phyloP scores from a whole-genome alignment of 257 asterid genomes.

The Nicotiana obtusifolia region DNA sequence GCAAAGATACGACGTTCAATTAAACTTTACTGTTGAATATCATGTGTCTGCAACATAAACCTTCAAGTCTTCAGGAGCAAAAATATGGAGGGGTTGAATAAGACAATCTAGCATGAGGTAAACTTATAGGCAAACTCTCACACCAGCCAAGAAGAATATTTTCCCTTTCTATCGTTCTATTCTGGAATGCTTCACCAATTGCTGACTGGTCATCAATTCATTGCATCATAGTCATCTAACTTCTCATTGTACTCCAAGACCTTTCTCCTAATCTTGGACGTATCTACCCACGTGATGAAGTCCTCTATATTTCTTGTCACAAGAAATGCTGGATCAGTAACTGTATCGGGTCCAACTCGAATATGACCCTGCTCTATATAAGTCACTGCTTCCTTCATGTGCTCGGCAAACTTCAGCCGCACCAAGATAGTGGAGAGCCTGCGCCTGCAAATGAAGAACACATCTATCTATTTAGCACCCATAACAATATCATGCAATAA shows the following conservation, averaged over 20 bases:
- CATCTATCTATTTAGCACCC: not conserved
- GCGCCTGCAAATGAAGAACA: constrained; percentile 43
- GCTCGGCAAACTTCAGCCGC: constrained; percentile 75
- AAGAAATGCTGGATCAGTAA: constrained; percentile 74
- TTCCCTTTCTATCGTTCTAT: not conserved
- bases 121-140: not conserved
- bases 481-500: not conserved
- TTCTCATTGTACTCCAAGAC: constrained; percentile 74
- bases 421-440: constrained; percentile 72
- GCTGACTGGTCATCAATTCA: constrained; percentile 32
- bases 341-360: constrained; percentile 91
- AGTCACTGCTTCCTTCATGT: constrained; percentile 80
- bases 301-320: constrained; percentile 93
- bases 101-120: not conserved
- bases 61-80: not conserved
- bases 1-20: not conserved
- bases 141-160: not conserved
- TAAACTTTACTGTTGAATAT: not conserved
- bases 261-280: constrained; percentile 85
- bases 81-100: not conserved
- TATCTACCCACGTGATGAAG: constrained; percentile 90
- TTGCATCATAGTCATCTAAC: constrained; percentile 83
- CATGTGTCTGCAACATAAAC: not conserved
- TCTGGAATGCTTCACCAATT: not conserved
- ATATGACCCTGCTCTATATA: constrained; percentile 95